Evolutionary conservation across 495 filamentous ascomycete species (phyloP).

Genomic region (Tuber indicum): DNA sequence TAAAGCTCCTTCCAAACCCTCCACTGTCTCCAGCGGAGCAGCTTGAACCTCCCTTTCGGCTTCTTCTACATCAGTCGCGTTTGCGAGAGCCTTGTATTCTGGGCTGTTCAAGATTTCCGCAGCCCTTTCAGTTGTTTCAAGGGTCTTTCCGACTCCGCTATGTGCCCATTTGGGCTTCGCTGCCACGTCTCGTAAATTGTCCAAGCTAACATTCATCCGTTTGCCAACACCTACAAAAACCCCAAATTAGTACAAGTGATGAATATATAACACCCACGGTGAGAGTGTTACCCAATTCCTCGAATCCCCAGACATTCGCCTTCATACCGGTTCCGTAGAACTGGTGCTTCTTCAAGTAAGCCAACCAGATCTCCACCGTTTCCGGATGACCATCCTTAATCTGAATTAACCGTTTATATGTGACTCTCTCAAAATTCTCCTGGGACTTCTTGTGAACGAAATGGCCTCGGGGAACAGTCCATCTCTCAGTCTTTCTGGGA

Average conservation of each 20-base stretch:
- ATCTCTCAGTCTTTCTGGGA: conserved; percentile 75
- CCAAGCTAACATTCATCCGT: conserved; percentile 56
- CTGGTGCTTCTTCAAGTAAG: conserved; percentile 79
- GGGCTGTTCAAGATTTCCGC: conserved; percentile 53
- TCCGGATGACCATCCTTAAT: conserved; percentile 89
- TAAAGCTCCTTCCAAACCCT: neutral
- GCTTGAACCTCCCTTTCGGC: neutral
- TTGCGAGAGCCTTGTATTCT: conserved; percentile 43
- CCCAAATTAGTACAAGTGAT: neutral
- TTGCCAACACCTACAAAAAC: conserved; percentile 54
- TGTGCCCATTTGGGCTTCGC: conserved; percentile 55
- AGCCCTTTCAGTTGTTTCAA: conserved; percentile 50
- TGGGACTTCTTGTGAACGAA: conserved; percentile 97
- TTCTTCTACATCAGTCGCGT: neutral
- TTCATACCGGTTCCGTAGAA: conserved; percentile 98
- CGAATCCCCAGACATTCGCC: conserved; percentile 89
- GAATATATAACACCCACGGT: neutral
- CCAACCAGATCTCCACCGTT: conserved; percentile 81
- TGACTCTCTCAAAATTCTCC: conserved; percentile 94
- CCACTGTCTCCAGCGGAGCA: neutral
- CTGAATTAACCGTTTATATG: conserved; percentile 77
- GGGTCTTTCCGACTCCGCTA: conserved; percentile 54
- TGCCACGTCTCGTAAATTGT: conserved; percentile 55
- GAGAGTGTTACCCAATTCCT: conserved; percentile 54
- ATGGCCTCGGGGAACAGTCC: conserved; percentile 84